Evolutionary conservation across 1,139 yeast species (phyloP), one percentile per base, ranked within the genome.

Genomic region (Blastobotrys buckinghamii): DNA sequence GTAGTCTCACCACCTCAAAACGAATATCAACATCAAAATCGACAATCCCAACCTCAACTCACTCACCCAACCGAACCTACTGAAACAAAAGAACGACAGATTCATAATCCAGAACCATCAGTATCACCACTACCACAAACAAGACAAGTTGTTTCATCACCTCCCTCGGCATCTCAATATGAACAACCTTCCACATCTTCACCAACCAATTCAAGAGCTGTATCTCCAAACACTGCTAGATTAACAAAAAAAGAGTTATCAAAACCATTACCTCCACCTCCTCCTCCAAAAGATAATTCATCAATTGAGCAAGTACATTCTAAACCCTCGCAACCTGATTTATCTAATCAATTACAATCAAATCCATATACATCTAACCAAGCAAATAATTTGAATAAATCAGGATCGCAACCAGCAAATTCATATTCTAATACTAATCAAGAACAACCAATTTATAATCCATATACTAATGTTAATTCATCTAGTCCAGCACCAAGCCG

Each of bases 241-340:
- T 16, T 44, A 30, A 22, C 34, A 5, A 10, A n/a, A n/a, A 30
- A 29, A 24, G 17, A 33, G 19, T 29, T 40, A 7, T 42, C 44
- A 4, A 44, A 44, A 40, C 50, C 50, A 30, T 36, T 48, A 24
- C 50, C 50, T 16, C n/a, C 47, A 6, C 47, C 50, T 5, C 48
- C 50, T 8, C 42, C 45, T 16, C 40, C 44, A 17, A 12, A 44
- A n/a, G n/a, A 16, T 7, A 24, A 34, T n/a, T 8, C 30, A 16
- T 4, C 29, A 39, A n/a, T n/a, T n/a, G 35, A 33, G 39, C 7
- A 29, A 30, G 13, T 20, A 8, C 6, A 38, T 44, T 19, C 35
- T 24, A 6, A 32, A 26, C 27, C 39, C 16, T 22, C 33, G 12
- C 8, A 20, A 22, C 24, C 24, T 22, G 4, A 4, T 5, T 7